These are phyloP conservation scores for Phytopythium vexans DNA, from an alignment of 352 stramenopile genomes.

Conservation along the genomic window DNA sequence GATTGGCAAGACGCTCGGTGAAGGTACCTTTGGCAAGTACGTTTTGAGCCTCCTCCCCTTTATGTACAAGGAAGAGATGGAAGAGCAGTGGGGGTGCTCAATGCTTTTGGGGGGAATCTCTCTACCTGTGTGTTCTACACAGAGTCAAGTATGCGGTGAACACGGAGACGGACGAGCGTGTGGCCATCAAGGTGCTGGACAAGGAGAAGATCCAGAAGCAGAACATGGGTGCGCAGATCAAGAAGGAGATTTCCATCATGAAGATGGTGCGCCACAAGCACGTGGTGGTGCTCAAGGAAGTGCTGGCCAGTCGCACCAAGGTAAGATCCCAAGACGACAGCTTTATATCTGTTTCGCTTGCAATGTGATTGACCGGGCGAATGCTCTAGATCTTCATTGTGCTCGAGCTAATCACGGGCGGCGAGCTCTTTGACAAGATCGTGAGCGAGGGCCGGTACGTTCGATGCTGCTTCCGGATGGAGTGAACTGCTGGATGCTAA, in stretches of 20 bases:
- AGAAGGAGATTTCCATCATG: slow-evolving; percentile 99
- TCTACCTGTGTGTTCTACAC: neutral
- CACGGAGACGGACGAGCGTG: slow-evolving; percentile 92
- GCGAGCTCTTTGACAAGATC: slow-evolving; percentile 96
- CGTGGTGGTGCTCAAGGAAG: slow-evolving; percentile 86
- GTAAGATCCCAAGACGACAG: slow-evolving; percentile 34
- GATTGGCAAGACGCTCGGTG: slow-evolving; percentile 94
- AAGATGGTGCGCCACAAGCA: slow-evolving; percentile 93
- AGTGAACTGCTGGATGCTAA: slow-evolving; percentile 11
- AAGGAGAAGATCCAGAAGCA: slow-evolving; percentile 99
- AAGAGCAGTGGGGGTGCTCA: neutral
- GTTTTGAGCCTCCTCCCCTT: slow-evolving; percentile 13
- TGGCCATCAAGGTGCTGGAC: slow-evolving; percentile 98
- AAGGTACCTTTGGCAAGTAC: slow-evolving; percentile 97
- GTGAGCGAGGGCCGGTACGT: slow-evolving; percentile 87
- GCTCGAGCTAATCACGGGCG: slow-evolving; percentile 88
- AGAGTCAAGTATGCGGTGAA: slow-evolving; percentile 95
- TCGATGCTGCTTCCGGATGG: slow-evolving; percentile 3
- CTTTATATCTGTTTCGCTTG: slow-evolving; percentile 84
- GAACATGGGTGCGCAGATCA: slow-evolving; percentile 98
- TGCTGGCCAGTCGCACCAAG: slow-evolving; percentile 94
- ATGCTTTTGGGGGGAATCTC: neutral
- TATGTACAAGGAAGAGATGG: too few relatives aligned
- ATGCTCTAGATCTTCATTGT: slow-evolving; percentile 93
- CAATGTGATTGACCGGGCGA: slow-evolving; percentile 14